phyloP scores from a whole-genome alignment of 1,284 basidiomycete genomes.

The Rhodotorula glutinis region DNA sequence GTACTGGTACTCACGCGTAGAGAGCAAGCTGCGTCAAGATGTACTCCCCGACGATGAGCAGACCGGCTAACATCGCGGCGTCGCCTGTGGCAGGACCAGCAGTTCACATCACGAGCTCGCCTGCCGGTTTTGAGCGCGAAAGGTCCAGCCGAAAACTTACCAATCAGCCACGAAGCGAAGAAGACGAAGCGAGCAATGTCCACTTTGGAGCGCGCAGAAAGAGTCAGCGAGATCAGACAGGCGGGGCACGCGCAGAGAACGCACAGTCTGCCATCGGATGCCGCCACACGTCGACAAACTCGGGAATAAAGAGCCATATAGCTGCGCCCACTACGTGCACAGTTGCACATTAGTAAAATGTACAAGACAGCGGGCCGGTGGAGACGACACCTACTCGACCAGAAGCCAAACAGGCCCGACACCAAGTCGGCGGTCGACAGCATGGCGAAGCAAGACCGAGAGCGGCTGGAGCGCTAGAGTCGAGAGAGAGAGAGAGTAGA shows the following conservation, averaged over 20 bases:
- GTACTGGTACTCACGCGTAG: background rate
- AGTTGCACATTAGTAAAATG: background rate
- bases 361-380: background rate
- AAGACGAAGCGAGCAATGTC: background rate
- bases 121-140: background rate
- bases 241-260: background rate
- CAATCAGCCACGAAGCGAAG: slow-evolving; percentile 4
- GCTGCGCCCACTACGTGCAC: background rate
- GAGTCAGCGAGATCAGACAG: background rate
- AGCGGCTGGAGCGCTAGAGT: no score
- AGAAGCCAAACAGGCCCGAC: slow-evolving; percentile 4
- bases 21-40: background rate
- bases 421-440: background rate
- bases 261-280: background rate
- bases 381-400: background rate
- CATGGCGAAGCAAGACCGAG: background rate
- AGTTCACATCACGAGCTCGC: background rate
- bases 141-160: background rate
- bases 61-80: background rate
- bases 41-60: background rate
- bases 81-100: background rate
- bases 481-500: no score
- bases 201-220: background rate
- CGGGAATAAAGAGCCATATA: slow-evolving; percentile 8
- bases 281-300: slow-evolving; percentile 2